Evolutionary conservation across 345 rosid genomes (phyloP), one percentile per base, ranked within the genome.

Genomic region (Pistacia atlantica): DNA sequence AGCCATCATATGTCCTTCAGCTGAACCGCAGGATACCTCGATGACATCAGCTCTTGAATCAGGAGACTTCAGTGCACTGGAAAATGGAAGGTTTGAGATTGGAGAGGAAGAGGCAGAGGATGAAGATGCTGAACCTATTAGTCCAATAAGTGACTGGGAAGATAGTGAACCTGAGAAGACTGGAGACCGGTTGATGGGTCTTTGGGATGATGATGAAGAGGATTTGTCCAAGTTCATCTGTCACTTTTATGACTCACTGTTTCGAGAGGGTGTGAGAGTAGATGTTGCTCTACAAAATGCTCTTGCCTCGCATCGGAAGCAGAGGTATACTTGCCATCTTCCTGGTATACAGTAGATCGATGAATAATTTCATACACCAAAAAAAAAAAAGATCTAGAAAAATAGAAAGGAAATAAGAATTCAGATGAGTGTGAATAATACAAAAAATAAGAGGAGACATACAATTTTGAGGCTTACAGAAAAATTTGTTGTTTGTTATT

Each of bases 141-240:
- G 93, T 79, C 97, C 95, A 1, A 48, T 65, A 4, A 96, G 99
- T 84, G 98, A 93, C 82, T 96, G 99, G 99, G 99, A 91, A 83
- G 99, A 96, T 75, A 91, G 92, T 56, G 97, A 96, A 54, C 74
- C 81, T 18, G 99, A 91, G 82, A 89, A 86, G 74, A 77, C 58
- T 4, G 83, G 72, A 22, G 83, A 81, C 7, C 75, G 11, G 62
- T 72, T 75, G 57, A 65, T 63, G 37, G 90, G 88, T 35, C 83
- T 88, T 71, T 87, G 97, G 97, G 95, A 96, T 67, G 91, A 90
- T 0, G 91, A 91, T 16, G 97, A 93, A 76, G 93, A 88, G 45
- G 91, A 92, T 51, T 69, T 96, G 18, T 90, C 97, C 2, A 88
- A 84, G 80, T 93, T 96, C 77, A 80, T 92, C 35, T 88, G 94